These are phyloP conservation scores for Pulveroboletus sp. DNA, from an alignment of 768 basidiomycete genomes.

Conservation along the genomic window DNA sequence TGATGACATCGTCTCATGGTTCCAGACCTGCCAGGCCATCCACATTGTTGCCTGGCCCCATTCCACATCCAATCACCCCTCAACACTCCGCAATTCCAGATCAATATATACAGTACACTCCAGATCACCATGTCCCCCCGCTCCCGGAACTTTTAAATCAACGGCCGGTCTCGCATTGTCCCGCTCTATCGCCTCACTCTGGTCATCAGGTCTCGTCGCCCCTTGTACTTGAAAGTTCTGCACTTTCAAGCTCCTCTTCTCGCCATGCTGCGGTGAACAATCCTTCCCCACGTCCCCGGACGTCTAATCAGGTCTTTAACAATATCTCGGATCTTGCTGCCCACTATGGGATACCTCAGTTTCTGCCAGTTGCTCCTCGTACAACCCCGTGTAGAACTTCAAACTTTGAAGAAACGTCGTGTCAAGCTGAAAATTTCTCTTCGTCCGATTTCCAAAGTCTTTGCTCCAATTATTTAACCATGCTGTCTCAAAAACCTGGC, in stretches of 20 bases:
- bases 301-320: constrained; percentile 58
- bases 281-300: constrained; percentile 56
- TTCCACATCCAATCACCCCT: constrained; percentile 21
- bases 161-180: constrained; percentile 37
- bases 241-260: constrained; percentile 48
- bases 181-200: constrained; percentile 34
- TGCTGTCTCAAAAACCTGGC: constrained; percentile 52
- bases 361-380: constrained; percentile 63
- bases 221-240: constrained; percentile 44
- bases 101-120: constrained; percentile 32
- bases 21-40: constrained; percentile 53
- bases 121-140: constrained; percentile 43
- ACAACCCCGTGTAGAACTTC: constrained; percentile 44
- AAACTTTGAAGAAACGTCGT: constrained; percentile 33
- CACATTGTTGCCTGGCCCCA: constrained; percentile 43
- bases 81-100: constrained; percentile 46
- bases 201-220: constrained; percentile 38
- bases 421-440: constrained; percentile 20
- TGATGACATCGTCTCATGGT: constrained; percentile 37
- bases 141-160: constrained; percentile 39
- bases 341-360: constrained; percentile 76
- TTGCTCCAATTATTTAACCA: constrained; percentile 60
- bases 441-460: constrained; percentile 42
- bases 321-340: constrained; percentile 64
- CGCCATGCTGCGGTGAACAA: constrained; percentile 59